These are phyloP conservation scores for Arabidopsis arenosa DNA, from an alignment of 345 rosid species.

Conservation along the genomic window DNA sequence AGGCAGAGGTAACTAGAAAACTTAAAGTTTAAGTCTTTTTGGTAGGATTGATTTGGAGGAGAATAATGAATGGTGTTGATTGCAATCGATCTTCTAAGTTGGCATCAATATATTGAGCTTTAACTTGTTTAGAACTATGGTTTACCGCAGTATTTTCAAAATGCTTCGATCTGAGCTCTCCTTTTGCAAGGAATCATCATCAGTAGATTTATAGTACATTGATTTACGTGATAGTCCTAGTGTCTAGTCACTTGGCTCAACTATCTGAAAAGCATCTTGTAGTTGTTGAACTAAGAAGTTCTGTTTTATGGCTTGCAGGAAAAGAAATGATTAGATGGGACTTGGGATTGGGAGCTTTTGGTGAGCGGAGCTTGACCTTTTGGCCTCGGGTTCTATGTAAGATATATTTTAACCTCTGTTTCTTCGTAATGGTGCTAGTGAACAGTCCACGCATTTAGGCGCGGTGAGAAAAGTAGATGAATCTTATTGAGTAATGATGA, in stretches of 20 bases:
- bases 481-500: conserved; percentile 11
- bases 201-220: not conserved
- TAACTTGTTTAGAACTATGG: too few relatives aligned
- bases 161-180: too few relatives aligned
- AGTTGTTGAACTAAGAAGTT: conserved; percentile 3
- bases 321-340: conserved; percentile 13
- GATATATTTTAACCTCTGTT: conserved; percentile 16
- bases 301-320: conserved; percentile 28
- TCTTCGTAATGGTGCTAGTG: conserved; percentile 27
- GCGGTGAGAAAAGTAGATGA: conserved; percentile 7
- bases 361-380: not conserved
- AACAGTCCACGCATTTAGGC: conserved; percentile 6
- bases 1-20: conserved; percentile 23
- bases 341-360: conserved; percentile 20
- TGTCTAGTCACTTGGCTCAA: not conserved
- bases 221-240: not conserved
- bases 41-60: not conserved
- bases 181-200: too few relatives aligned
- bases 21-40: conserved; percentile 12
- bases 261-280: not conserved
- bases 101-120: too few relatives aligned
- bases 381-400: conserved; percentile 1
- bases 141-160: too few relatives aligned
- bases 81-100: not conserved
- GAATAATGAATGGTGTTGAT: not conserved